phyloP scores from a whole-genome alignment of 129 eudicot species.

The Artemisia annua region DNA sequence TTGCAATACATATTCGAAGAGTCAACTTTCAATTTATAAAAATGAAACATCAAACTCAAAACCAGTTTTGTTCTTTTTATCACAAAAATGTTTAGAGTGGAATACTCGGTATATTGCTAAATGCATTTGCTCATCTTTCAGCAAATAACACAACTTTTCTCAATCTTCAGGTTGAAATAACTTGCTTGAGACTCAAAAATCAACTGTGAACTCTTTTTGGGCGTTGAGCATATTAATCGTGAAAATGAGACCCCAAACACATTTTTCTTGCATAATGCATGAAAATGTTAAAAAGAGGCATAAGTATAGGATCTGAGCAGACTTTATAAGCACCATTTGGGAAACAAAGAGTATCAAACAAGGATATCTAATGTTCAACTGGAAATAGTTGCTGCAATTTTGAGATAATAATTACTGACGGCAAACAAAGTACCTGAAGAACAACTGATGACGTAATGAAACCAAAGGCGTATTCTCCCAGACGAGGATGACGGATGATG shows the following conservation, averaged over 20 bases:
- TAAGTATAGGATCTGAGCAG: no score
- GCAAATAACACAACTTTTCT: neutral
- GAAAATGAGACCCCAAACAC: neutral
- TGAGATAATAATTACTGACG: neutral
- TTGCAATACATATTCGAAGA: neutral
- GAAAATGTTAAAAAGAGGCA: neutral
- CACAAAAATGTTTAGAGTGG: neutral
- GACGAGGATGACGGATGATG: constrained; percentile 87
- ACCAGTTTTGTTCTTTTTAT: constrained; percentile 9
- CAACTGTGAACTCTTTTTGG: neutral
- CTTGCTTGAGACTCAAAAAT: neutral
- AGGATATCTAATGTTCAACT: neutral
- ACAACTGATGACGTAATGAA: constrained; percentile 79
- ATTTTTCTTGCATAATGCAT: neutral
- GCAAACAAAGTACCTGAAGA: constrained; percentile 54
- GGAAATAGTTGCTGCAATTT: neutral
- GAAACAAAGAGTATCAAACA: neutral
- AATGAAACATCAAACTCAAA: neutral
- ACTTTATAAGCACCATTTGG: neutral
- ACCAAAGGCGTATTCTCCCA: constrained; percentile 88
- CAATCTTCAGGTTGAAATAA: neutral
- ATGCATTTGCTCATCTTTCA: no score
- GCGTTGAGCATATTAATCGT: neutral
- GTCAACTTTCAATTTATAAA: neutral
- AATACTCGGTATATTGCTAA: neutral